These are phyloP conservation scores for Fusarium decemcellulare DNA, from an alignment of 2,329 filamentous ascomycete species.

Conservation along the genomic window DNA sequence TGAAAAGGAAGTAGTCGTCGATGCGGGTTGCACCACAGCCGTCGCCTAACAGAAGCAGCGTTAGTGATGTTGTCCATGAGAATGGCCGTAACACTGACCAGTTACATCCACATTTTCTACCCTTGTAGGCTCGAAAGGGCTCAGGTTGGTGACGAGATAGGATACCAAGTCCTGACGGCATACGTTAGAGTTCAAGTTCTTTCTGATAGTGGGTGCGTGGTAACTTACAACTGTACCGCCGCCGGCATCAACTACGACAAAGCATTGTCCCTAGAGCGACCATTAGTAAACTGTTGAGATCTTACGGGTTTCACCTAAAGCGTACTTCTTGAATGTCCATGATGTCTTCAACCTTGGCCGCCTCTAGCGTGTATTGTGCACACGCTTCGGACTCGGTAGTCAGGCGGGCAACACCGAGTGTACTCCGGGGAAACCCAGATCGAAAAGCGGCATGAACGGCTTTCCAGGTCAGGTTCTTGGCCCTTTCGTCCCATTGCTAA, in stretches of 20 bases:
- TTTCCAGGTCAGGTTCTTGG: conserved; percentile 25
- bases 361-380: conserved; percentile 26
- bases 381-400: conserved; percentile 29
- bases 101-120: not conserved
- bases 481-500: conserved; percentile 30
- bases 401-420: conserved; percentile 7
- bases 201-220: not conserved
- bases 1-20: conserved; percentile 21
- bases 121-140: not conserved
- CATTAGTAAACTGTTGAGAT: not conserved
- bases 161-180: conserved; percentile 21
- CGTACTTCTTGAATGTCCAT: conserved; percentile 14
- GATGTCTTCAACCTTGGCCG: not conserved
- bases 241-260: conserved; percentile 32
- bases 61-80: not conserved
- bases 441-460: conserved; percentile 25
- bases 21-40: conserved; percentile 22
- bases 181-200: not conserved
- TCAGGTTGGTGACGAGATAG: conserved; percentile 17
- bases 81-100: not conserved
- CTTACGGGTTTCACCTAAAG: not conserved
- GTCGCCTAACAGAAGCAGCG: not conserved
- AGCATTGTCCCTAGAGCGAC: conserved; percentile 16
- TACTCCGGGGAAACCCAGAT: conserved; percentile 11
- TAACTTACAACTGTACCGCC: conserved; percentile 31